Evolutionary conservation across 116 monocot genomes (phyloP), one percentile per base, ranked within the genome.

Genomic region (Iris pallida): DNA sequence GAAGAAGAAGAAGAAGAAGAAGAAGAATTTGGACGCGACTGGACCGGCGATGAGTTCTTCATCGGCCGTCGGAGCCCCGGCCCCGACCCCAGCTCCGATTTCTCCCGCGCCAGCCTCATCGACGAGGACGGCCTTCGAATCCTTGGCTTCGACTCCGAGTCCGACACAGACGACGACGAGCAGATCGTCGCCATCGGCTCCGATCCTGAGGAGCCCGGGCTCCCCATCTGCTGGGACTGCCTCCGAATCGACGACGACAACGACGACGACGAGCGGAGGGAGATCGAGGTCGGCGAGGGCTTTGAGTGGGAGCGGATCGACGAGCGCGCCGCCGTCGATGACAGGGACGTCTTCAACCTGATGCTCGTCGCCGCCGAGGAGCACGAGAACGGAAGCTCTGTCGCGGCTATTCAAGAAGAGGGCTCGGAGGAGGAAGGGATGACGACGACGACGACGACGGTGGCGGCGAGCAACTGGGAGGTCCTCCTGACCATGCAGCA

Each of bases 231-330:
- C 42, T 80, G 80, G 80, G 75, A 80, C 18, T 66, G 80, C 51
- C 81, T 81, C 41, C 75, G 52, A n/a, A 19, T 76, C 42, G 72
- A 76, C 2, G 9, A 15, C 42, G 40, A 43, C 55, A 13, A n/a
- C 8, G 53, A 43, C 8, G 81, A 69, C n/a, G 81, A 77, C 42
- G 81, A 69, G 14, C 77, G 81, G 81, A 77, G 77, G 59, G 77
- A 81, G 44, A 49, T 81, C 13, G 78, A 78, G 49, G 30, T 30
- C 30, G 30, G 30, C 30, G 30, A 30, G 11, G 13, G 11, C 49
- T 7, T 30, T 20, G 62, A 17, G 9, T 14, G 20, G 57, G 57
- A 30, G 30, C 30, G 30, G 11, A 51, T 13, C 49, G 53, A 49
- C 20, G 65, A 17, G 8, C 51, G 61, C 48, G n/a, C n/a, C n/a